Evolutionary conservation across 1,284 basidiomycete species (phyloP).

Genomic region (Bondarzewia mesenterica): DNA sequence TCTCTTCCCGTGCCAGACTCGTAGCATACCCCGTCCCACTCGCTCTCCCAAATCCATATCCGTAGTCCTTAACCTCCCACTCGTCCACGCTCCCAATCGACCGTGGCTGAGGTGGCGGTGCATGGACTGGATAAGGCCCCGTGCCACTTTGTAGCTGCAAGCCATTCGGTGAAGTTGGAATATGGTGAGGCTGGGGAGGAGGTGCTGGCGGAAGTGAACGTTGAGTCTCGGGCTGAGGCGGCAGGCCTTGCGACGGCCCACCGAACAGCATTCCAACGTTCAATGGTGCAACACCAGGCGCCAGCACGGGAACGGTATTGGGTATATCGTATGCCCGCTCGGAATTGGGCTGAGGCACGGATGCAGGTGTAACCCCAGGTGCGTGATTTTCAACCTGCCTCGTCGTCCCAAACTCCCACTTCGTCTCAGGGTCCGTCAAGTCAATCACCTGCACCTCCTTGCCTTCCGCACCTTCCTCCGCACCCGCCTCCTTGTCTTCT

Average conservation of each 20-base stretch:
- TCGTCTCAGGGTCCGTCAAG: conserved; percentile 27
- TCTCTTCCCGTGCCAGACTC: conserved; percentile 21
- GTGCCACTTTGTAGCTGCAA: conserved; percentile 8
- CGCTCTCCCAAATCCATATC: conserved; percentile 45
- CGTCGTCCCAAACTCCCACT: conserved; percentile 54
- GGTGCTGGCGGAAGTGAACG: conserved; percentile 1
- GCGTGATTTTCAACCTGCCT: conserved; percentile 11
- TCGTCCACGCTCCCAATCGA: conserved; percentile 25
- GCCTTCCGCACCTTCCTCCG: conserved; percentile 1
- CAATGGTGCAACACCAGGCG: conserved; percentile 4
- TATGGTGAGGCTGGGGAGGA: not conserved
- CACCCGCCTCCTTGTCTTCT: not conserved
- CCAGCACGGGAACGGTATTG: not conserved
- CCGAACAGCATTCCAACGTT: conserved; percentile 10
- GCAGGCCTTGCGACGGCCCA: conserved; percentile 2
- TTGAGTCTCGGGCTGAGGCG: conserved; percentile 4
- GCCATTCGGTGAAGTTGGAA: conserved; percentile 5
- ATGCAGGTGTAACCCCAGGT: not conserved
- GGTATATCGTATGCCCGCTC: not conserved
- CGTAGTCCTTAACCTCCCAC: conserved; percentile 54
- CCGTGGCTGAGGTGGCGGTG: conserved; percentile 7
- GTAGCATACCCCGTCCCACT: conserved; percentile 26
- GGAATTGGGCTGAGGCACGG: not conserved
- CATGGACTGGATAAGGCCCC: conserved; percentile 13
- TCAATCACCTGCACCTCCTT: conserved; percentile 25